These are phyloP conservation scores for Cercospora beticola DNA, from an alignment of 2,329 filamentous ascomycete species.

Conservation along the genomic window DNA sequence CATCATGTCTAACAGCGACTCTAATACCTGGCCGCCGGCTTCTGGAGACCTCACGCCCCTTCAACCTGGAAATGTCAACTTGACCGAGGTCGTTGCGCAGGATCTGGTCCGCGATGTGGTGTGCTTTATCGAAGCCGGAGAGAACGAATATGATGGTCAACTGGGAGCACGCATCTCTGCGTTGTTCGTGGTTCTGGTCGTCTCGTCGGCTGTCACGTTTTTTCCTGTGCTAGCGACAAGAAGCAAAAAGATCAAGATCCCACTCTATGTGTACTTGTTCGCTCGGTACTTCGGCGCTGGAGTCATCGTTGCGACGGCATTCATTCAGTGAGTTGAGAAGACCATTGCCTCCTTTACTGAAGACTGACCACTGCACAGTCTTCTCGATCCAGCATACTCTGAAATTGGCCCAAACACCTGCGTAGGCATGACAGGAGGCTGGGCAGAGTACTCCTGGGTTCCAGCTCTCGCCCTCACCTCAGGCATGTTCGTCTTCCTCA, in stretches of 20 bases:
- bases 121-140: slow-evolving; percentile 24
- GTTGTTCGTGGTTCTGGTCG: slow-evolving; percentile 48
- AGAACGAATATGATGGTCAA: slow-evolving; percentile 57
- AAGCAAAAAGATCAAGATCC: slow-evolving; percentile 40
- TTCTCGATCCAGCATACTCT: slow-evolving; percentile 35
- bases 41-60: slow-evolving; percentile 5
- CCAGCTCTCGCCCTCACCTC: slow-evolving; percentile 53
- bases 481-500: slow-evolving; percentile 51
- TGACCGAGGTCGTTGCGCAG: slow-evolving; percentile 18
- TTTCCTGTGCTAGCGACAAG: slow-evolving; percentile 51
- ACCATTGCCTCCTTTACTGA: neutral
- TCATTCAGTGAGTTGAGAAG: slow-evolving; percentile 42
- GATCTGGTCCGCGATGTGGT: slow-evolving; percentile 17
- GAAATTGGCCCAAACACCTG: slow-evolving; percentile 45
- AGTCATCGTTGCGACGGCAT: slow-evolving; percentile 50
- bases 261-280: slow-evolving; percentile 48
- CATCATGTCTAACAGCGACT: slow-evolving; percentile 5
- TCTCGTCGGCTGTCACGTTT: slow-evolving; percentile 45
- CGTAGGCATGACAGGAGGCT: slow-evolving; percentile 55
- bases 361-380: slow-evolving; percentile 35
- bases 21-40: slow-evolving; percentile 6
- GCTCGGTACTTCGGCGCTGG: slow-evolving; percentile 50
- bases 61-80: slow-evolving; percentile 21
- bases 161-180: slow-evolving; percentile 46
- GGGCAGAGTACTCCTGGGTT: slow-evolving; percentile 54